These are phyloP conservation scores for Thalassiosira oceanica DNA, from an alignment of 352 stramenopile species.

Conservation along the genomic window DNA sequence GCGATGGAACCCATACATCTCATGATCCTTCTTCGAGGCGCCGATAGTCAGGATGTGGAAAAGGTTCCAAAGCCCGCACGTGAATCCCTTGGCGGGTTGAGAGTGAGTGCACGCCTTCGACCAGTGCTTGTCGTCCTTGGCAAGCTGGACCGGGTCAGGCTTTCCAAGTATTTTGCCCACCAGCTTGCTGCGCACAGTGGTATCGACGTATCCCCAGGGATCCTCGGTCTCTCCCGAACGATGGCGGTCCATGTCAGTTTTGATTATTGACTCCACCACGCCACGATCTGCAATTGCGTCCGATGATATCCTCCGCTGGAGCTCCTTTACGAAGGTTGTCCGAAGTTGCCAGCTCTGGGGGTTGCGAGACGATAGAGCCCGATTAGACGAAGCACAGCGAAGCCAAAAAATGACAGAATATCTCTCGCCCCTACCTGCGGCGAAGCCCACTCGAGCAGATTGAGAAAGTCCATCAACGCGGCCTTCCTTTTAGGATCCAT, in stretches of 20 bases:
- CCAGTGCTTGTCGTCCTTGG: slow-evolving; percentile 36
- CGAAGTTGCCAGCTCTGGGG: slow-evolving; percentile 35
- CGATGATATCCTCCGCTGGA: slow-evolving; percentile 22
- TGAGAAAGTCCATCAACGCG: slow-evolving; percentile 35
- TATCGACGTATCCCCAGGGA: slow-evolving; percentile 41
- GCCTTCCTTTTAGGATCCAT: slow-evolving; percentile 23
- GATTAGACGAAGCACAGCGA: too few relatives aligned
- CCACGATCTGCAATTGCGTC: slow-evolving; percentile 7
- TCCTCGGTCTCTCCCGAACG: slow-evolving; percentile 5
- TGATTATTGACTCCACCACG: slow-evolving; percentile 23
- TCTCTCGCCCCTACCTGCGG: too few relatives aligned
- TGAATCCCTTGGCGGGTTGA: slow-evolving; percentile 31
- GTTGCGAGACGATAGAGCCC: too few relatives aligned
- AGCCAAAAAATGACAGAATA: too few relatives aligned
- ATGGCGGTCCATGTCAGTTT: slow-evolving; percentile 17
- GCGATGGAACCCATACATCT: slow-evolving; percentile 34
- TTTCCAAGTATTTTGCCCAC: slow-evolving; percentile 3
- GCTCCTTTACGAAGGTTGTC: slow-evolving; percentile 28
- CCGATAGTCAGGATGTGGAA: slow-evolving; percentile 45
- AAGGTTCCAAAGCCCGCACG: slow-evolving; percentile 40
- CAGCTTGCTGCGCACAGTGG: slow-evolving; percentile 1
- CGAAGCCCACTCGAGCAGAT: slow-evolving; percentile 35
- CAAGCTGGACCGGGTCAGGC: slow-evolving; percentile 1
- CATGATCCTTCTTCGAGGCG: slow-evolving; percentile 25
- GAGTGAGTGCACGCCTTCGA: slow-evolving; percentile 32